Evolutionary conservation across 768 basidiomycete genomes (phyloP).

Genomic region (Lentinus tigrinus): DNA sequence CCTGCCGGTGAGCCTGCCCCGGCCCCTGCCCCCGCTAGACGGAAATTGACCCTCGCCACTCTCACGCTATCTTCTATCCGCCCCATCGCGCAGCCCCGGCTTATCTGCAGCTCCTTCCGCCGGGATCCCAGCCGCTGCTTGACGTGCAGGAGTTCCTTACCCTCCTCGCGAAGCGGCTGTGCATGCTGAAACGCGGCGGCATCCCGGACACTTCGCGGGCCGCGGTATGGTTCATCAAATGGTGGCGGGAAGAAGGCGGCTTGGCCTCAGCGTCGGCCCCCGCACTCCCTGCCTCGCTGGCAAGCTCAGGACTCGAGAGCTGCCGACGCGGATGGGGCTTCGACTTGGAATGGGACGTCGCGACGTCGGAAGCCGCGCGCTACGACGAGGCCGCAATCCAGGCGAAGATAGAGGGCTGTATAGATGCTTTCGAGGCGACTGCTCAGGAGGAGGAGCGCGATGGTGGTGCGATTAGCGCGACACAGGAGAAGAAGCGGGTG

Average conservation of each 20-base stretch:
- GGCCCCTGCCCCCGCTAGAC: slow-evolving; percentile 2
- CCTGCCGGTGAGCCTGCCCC: slow-evolving; percentile 57
- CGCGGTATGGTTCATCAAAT: slow-evolving; percentile 77
- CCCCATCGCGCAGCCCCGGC: slow-evolving; percentile 52
- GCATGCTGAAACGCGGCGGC: slow-evolving; percentile 81
- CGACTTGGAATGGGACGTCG: slow-evolving; percentile 55
- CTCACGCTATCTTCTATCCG: slow-evolving; percentile 1
- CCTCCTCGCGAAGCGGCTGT: slow-evolving; percentile 68
- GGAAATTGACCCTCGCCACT: not conserved
- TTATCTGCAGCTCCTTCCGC: slow-evolving; percentile 62
- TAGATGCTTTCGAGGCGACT: slow-evolving; percentile 50
- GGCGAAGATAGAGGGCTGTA: slow-evolving; percentile 68
- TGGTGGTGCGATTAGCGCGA: slow-evolving; percentile 62
- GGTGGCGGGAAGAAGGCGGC: slow-evolving; percentile 83
- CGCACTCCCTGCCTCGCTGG: slow-evolving; percentile 9
- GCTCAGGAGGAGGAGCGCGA: slow-evolving; percentile 49
- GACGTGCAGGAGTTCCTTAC: slow-evolving; percentile 68
- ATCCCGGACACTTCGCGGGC: slow-evolving; percentile 69
- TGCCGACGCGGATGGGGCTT: slow-evolving; percentile 77
- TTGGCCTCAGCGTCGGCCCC: slow-evolving; percentile 38
- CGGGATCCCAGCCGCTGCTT: slow-evolving; percentile 52
- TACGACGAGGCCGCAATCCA: slow-evolving; percentile 43
- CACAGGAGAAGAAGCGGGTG: slow-evolving; percentile 65
- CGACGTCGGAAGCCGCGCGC: slow-evolving; percentile 15
- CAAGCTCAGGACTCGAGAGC: slow-evolving; percentile 2